A percentile compares a stretch with the other conserved stretches of the same genome.
Conservation (phyloP, 495 filamentous ascomycete genomes). For the Penicillium simplicissimum region DNA sequence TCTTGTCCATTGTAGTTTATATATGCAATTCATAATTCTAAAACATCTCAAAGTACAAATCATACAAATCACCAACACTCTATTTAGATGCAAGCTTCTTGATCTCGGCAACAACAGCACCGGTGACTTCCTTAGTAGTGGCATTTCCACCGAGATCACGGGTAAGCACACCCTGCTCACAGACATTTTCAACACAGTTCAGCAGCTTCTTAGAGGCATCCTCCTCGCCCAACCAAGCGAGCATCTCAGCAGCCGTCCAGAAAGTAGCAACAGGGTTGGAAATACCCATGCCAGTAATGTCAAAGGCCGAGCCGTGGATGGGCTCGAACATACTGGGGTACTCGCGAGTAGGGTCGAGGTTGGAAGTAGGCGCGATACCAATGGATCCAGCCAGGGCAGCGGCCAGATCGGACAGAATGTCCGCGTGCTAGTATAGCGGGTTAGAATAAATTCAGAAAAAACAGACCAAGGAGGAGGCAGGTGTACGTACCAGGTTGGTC, state of each 20-base stretch:
- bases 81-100: constrained; percentile 32
- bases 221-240: constrained; percentile 62
- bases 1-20: neutral
- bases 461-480: neutral
- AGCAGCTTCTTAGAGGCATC: constrained; percentile 57
- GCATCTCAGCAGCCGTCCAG: constrained; percentile 70
- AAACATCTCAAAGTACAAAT: neutral
- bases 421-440: constrained; percentile 42
- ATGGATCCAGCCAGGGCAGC: constrained; percentile 57
- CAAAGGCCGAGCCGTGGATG: constrained; percentile 67
- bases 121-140: constrained; percentile 59
- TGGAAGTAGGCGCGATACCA: constrained; percentile 61
- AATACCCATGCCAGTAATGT: constrained; percentile 70
- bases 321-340: constrained; percentile 69
- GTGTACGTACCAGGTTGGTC: constrained; percentile 48
- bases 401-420: constrained; percentile 60
- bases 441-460: neutral
- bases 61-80: neutral
- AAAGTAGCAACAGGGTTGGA: constrained; percentile 73
- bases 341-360: constrained; percentile 62
- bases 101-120: constrained; percentile 62
- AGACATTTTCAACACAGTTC: constrained; percentile 60
- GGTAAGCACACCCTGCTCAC: constrained; percentile 58
- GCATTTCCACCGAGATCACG: constrained; percentile 58
- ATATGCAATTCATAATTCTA: neutral